phyloP scores from a whole-genome alignment of 2,329 filamentous ascomycete genomes.

The Madurella mycetomatis region DNA sequence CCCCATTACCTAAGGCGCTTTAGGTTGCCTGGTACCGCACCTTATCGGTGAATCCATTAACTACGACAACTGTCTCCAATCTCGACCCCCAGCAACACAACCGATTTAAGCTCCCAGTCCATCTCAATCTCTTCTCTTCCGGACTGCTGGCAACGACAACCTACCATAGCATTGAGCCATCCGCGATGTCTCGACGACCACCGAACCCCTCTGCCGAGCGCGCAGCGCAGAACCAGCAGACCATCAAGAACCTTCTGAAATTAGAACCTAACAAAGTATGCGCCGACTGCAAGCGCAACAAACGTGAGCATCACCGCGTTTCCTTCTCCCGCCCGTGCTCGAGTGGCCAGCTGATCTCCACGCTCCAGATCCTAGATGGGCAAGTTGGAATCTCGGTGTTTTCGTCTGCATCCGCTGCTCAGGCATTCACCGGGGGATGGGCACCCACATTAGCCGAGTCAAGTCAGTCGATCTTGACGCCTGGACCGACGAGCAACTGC shows the following conservation, averaged over 20 bases:
- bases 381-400: conserved; percentile 95
- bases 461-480: conserved; percentile 97
- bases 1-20: neutral
- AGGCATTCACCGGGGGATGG: conserved; percentile 97
- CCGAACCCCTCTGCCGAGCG: conserved; percentile 75
- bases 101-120: neutral
- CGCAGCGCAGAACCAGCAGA: conserved; percentile 83
- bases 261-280: conserved; percentile 94
- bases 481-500: conserved; percentile 97
- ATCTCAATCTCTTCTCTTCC: neutral
- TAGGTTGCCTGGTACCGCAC: neutral
- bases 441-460: conserved; percentile 95
- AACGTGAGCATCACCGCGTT: conserved; percentile 58
- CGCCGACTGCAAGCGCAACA: conserved; percentile 98
- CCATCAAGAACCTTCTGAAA: conserved; percentile 92
- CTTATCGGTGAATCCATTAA: conserved; percentile 8
- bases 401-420: conserved; percentile 98
- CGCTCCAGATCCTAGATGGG: conserved; percentile 84
- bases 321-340: conserved; percentile 16
- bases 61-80: conserved; percentile 3
- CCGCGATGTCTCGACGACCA: conserved; percentile 69
- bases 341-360: conserved; percentile 3
- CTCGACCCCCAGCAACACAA: neutral
- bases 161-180: neutral
- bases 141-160: neutral